Evolutionary conservation across 208 protist genomes (phyloP), one percentile per base, ranked within the genome.

Genomic region (Angomonas deanei): DNA sequence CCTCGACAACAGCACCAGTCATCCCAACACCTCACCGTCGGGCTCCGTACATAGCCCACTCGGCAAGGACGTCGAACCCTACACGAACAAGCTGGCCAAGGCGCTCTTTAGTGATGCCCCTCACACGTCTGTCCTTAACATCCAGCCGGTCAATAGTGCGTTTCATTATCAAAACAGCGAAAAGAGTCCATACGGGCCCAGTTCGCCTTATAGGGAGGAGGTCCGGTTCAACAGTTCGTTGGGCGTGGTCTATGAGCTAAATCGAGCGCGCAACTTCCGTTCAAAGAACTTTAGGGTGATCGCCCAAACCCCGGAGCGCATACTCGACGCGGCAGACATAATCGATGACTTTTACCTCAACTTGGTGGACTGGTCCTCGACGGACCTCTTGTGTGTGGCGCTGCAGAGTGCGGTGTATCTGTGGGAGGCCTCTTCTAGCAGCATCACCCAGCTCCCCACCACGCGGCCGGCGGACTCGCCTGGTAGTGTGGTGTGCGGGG

Each of bases 261-360:
- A 96, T 68, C 77, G 82, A 39, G 71, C 70, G 3, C 68, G 77
- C 33, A 96, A 96, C 71, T 96, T 96, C 68, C 71, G 56, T 27
- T 84, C 81, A 28, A 58, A 76, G 34, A 76, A 74, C 0, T 96
- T 96, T 67, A 82, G 91, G 33, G 61, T 93, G 39, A 98, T 98
- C 63, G 80, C 97, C 15, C 78, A 96, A 50, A 95, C 84, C 1
- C 89, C 96, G 1, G 95, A 99, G 56, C 82, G 93, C 61, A 97
- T 99, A 39, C 78, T 99, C 0, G 98, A 99, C 73, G 98, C 98
- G 24, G 98, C 97, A 0, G 97, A 98, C 58, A 79, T 99, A 54
- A 69, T 97, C 49, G 98, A 99, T 64, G 98, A 99, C 85, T 99
- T 98, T 67, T 99, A 99, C 84, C 82, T 99, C 11, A 99, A 99